These are phyloP conservation scores for Mycena floridula DNA, from an alignment of 768 basidiomycete genomes.

Conservation along the genomic window DNA sequence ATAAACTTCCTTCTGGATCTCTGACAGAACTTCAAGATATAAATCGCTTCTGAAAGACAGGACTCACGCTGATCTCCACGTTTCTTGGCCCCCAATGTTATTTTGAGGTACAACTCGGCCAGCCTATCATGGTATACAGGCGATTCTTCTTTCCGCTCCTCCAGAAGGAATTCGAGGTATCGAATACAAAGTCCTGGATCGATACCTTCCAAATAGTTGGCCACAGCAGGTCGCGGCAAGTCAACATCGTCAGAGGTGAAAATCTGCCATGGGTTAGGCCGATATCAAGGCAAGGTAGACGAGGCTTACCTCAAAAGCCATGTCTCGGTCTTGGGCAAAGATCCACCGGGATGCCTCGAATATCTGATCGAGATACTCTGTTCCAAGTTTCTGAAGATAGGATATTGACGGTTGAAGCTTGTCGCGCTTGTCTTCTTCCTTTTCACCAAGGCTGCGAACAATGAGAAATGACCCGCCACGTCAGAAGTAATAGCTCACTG, in stretches of 20 bases:
- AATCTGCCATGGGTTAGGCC: constrained; percentile 45
- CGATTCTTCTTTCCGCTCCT: constrained; percentile 62
- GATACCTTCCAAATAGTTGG: constrained; percentile 70
- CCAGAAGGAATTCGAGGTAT: constrained; percentile 83
- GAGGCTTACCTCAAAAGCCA: constrained; percentile 65
- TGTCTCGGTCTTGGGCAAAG: constrained; percentile 63
- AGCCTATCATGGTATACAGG: constrained; percentile 81
- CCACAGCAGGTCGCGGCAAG: constrained; percentile 71
- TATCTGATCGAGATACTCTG: constrained; percentile 74
- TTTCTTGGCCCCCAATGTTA: constrained; percentile 54
- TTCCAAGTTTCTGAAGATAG: constrained; percentile 88
- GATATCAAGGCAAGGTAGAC: background rate
- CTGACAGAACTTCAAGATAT: constrained; percentile 25
- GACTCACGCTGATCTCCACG: constrained; percentile 51
- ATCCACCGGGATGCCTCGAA: constrained; percentile 84
- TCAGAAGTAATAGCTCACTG: constrained; percentile 48
- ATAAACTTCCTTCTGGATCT: constrained; percentile 44
- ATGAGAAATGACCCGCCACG: background rate
- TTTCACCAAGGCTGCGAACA: constrained; percentile 62
- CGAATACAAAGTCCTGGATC: constrained; percentile 63
- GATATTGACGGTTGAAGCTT: constrained; percentile 78
- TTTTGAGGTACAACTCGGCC: constrained; percentile 77
- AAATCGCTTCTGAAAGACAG: background rate
- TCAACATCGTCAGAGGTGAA: constrained; percentile 95
- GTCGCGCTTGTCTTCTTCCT: constrained; percentile 71